Base-by-base conservation (phyloP, 2,329 filamentous ascomycete genomes). In the Colletotrichum lupini region DNA sequence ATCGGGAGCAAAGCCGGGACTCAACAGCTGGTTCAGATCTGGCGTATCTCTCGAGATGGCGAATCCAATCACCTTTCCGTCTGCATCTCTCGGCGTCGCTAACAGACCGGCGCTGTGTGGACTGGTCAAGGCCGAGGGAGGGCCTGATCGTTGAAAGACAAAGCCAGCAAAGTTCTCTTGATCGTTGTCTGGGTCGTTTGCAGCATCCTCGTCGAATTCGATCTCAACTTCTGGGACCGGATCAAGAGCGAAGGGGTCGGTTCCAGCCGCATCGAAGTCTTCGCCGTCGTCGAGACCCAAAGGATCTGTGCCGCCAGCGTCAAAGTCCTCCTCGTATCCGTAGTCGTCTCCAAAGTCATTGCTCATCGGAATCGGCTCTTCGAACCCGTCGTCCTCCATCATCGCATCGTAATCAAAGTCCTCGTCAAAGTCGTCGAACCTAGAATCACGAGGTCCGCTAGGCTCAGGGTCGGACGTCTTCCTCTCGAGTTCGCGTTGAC, bases 321-420 rank as follows among this genome's bases (percentile, higher is more conserved):
- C 72, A 46, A 74, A 74, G 9, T 80, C 81, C 28, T 80, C 77
- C 60, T 82, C 81, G 19, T 83, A 79, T 12, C 32, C 62, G 26
- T 72, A 67, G 28, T 84, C 81, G 14, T 84, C 82, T 11, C 85
- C 82, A 32, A 82, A 82, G 72, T 88, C 86, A 78, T 90, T 83
- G n/a, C 87, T 81, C 3, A 88, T 89, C 0, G 91, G 91, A 32
- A 93, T 93, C n/a, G 85, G 85, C 79, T 94, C 92, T 75, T 94
- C 92, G 3, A 91, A 82, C 0, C 88, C 91, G 75, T 90, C 91
- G 63, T 92, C 90, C 32, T 92, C 89, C 83, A 91, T 89, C 86
- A 91, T 90, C 14, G 87, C 88, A 68, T 92, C 89, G 76, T 91
- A 91, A 78, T 91, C 89, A 75, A 90, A 89, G 75, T 91, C 89